Evolutionary conservation across 495 filamentous ascomycete species (phyloP).

Genomic region (Hyaloscypha variabilis): DNA sequence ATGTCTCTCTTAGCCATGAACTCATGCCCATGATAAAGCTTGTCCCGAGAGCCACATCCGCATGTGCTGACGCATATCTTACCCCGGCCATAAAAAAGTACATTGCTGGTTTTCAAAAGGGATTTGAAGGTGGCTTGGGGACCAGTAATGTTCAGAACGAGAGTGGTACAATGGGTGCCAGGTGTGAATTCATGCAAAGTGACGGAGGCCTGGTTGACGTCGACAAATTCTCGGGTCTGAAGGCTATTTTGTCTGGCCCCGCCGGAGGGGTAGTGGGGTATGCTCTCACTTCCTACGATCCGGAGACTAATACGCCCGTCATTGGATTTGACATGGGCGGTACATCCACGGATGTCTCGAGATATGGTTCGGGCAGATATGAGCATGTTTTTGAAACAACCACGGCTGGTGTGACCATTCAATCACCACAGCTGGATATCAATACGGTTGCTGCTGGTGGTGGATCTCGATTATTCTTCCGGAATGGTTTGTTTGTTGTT

Average conservation of each 20-base stretch:
- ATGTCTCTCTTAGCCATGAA: constrained; percentile 74
- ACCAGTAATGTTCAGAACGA: constrained; percentile 64
- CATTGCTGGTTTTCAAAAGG: constrained; percentile 82
- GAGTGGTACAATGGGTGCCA: constrained; percentile 55
- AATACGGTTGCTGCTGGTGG: constrained; percentile 97
- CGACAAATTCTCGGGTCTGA: constrained; percentile 71
- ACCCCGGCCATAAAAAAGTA: constrained; percentile 97
- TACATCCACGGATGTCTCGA: constrained; percentile 91
- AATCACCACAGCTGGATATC: constrained; percentile 94
- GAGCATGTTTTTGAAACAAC: constrained; percentile 98
- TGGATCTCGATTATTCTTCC: constrained; percentile 85
- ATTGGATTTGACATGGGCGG: constrained; percentile 97
- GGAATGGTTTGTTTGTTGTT: constrained; percentile 94
- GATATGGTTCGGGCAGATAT: constrained; percentile 86
- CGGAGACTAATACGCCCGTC: constrained; percentile 81
- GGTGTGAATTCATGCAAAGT: constrained; percentile 88
- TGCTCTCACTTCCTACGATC: constrained; percentile 75
- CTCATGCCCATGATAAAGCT: constrained; percentile 96
- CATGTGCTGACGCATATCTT: constrained; percentile 94
- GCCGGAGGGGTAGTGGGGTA: constrained; percentile 91
- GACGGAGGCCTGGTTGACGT: constrained; percentile 82
- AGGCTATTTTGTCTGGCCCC: constrained; percentile 78
- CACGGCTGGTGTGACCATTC: constrained; percentile 92
- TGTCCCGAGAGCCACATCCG: constrained; percentile 84
- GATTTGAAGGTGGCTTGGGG: constrained; percentile 72